These are phyloP conservation scores for Termitomyces sp. DNA, from an alignment of 768 basidiomycete species.

Conservation along the genomic window DNA sequence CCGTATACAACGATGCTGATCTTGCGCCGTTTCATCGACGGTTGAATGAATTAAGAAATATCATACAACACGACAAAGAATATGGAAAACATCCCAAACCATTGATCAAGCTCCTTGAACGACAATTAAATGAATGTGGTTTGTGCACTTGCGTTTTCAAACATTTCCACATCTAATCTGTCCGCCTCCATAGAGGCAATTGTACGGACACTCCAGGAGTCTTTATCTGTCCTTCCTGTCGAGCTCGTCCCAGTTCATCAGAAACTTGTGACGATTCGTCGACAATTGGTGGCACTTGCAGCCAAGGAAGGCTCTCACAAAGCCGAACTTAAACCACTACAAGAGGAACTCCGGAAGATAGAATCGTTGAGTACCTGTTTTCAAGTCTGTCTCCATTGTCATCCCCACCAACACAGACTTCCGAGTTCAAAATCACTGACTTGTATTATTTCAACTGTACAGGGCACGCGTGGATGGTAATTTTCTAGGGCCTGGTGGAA, in stretches of 20 bases:
- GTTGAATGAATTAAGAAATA: constrained; percentile 73
- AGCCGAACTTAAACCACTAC: constrained; percentile 80
- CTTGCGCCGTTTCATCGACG: constrained; percentile 84
- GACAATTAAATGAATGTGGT: constrained; percentile 93
- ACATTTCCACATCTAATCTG: not conserved
- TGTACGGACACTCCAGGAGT: constrained; percentile 73
- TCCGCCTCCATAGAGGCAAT: constrained; percentile 54
- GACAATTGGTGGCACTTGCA: constrained; percentile 83
- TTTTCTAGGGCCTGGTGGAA: constrained; percentile 87
- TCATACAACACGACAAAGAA: constrained; percentile 78
- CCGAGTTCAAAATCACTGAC: constrained; percentile 7
- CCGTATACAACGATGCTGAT: constrained; percentile 88
- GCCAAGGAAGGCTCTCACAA: constrained; percentile 84
- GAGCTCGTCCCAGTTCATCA: constrained; percentile 92
- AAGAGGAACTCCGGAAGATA: constrained; percentile 91
- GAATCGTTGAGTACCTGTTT: constrained; percentile 78
- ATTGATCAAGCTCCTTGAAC: constrained; percentile 82
- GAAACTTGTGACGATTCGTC: constrained; percentile 78
- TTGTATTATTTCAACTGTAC: constrained; percentile 4
- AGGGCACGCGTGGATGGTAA: constrained; percentile 95
- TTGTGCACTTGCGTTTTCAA: constrained; percentile 23
- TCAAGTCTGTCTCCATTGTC: constrained; percentile 26
- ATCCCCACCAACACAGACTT: constrained; percentile 10
- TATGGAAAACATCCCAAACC: constrained; percentile 80
- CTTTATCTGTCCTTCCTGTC: constrained; percentile 78